Percentiles rank a stretch among this genome's conserved stretches.
These are phyloP conservation scores for Quercus phellos DNA, from an alignment of 331 rosid species.

Conservation along the genomic window DNA sequence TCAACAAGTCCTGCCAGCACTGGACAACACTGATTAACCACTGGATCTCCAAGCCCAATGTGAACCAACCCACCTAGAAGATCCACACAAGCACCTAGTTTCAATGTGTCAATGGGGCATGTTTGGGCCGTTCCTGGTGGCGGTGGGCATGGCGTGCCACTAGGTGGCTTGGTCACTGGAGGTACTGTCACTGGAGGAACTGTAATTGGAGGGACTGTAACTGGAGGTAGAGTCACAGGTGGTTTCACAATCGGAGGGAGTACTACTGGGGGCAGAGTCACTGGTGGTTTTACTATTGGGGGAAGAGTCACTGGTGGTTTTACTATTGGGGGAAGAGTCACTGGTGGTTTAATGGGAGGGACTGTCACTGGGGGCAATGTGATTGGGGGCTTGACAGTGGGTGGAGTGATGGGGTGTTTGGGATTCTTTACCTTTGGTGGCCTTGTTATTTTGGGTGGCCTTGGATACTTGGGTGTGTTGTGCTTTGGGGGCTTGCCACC, in stretches of 20 bases:
- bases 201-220: no score
- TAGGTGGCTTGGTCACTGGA: conserved; percentile 29
- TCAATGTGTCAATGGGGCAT: conserved; percentile 55
- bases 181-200: not conserved
- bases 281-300: not conserved
- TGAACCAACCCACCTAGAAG: conserved; percentile 52
- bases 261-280: not conserved
- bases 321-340: conserved; percentile 11
- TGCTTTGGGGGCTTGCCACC: conserved; percentile 50
- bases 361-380: conserved; percentile 6
- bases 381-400: conserved; percentile 25
- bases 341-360: conserved; percentile 7
- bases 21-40: conserved; percentile 50
- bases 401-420: conserved; percentile 35
- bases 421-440: conserved; percentile 27
- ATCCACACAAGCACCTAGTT: conserved; percentile 58
- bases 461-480: conserved; percentile 7
- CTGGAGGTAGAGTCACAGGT: conserved; percentile 1
- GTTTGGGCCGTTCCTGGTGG: conserved; percentile 23
- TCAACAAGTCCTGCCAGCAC: conserved; percentile 50
- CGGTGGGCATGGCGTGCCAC: conserved; percentile 25
- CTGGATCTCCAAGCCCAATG: conserved; percentile 54
- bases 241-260: not conserved
- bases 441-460: conserved; percentile 17
- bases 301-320: conserved; percentile 16